Conservation (phyloP, 2,329 filamentous ascomycete genomes). For the Microsporum ferrugineum region DNA sequence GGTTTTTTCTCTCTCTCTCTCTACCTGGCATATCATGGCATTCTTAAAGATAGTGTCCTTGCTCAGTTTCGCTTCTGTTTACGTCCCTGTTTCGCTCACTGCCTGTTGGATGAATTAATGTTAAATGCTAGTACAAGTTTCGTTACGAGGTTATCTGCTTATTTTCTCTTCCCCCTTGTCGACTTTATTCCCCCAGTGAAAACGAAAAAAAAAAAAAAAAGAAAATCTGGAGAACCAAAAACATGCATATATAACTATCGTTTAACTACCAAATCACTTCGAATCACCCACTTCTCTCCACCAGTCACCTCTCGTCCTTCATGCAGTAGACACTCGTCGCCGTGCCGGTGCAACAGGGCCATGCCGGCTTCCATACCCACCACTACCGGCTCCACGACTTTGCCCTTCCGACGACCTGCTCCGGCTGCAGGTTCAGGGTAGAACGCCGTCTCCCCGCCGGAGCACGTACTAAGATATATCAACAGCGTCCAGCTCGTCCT, state of each 20-base stretch:
- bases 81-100: neutral
- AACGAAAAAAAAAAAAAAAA: too few species aligned
- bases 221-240: neutral
- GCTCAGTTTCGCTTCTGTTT: too few species aligned
- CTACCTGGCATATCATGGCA: neutral
- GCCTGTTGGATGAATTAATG: neutral
- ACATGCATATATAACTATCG: conserved; percentile 17
- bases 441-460: conserved; percentile 84
- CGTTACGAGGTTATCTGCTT: neutral
- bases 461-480: conserved; percentile 74
- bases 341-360: conserved; percentile 77
- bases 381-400: conserved; percentile 50
- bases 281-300: conserved; percentile 84
- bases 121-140: neutral
- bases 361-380: conserved; percentile 72
- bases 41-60: too few species aligned
- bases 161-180: neutral
- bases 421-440: conserved; percentile 51
- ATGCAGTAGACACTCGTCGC: conserved; percentile 78
- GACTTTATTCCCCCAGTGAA: too few species aligned
- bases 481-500: conserved; percentile 86
- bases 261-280: conserved; percentile 57
- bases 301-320: conserved; percentile 67
- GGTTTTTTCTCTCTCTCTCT: neutral
- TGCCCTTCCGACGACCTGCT: conserved; percentile 30